A percentile compares a stretch with the other conserved stretches of the same genome.
These are phyloP conservation scores for Xylaria polymorpha DNA, from an alignment of 2,329 filamentous ascomycete species.

Conservation along the genomic window DNA sequence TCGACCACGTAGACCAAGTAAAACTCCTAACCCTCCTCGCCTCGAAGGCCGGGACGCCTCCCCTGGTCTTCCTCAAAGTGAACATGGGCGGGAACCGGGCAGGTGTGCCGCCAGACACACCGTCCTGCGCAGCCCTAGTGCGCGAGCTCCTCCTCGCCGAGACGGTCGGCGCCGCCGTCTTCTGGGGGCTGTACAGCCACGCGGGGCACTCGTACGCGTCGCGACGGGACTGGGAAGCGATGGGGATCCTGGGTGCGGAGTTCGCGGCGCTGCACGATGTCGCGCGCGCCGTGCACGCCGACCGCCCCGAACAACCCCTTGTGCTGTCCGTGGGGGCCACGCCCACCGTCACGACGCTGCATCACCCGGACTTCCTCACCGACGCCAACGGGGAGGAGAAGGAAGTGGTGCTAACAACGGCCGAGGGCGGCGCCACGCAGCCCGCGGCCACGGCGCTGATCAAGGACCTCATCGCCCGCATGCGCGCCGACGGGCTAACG, in stretches of 20 bases:
- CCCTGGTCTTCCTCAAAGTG: constrained; percentile 76
- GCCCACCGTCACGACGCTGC: constrained; percentile 75
- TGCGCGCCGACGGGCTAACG: constrained; percentile 54
- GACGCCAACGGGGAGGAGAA: not conserved
- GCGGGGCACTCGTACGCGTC: constrained; percentile 77
- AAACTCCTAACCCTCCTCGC: constrained; percentile 57
- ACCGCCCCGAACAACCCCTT: constrained; percentile 50
- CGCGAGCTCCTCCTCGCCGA: constrained; percentile 57
- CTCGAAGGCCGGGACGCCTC: constrained; percentile 57
- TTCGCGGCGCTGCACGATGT: constrained; percentile 65
- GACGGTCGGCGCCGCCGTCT: constrained; percentile 50
- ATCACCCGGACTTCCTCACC: constrained; percentile 61
- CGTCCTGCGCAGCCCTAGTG: constrained; percentile 60
- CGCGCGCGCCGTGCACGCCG: constrained; percentile 51
- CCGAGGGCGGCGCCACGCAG: not conserved
- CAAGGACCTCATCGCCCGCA: constrained; percentile 53
- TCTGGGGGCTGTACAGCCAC: constrained; percentile 79
- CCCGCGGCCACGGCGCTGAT: constrained; percentile 52
- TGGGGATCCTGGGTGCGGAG: constrained; percentile 61
- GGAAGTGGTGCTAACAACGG: constrained; percentile 41
- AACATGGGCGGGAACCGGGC: constrained; percentile 79
- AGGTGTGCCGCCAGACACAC: constrained; percentile 67
- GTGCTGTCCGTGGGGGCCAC: constrained; percentile 80
- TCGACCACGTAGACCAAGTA: constrained; percentile 75
- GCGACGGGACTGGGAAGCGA: constrained; percentile 64